Base-by-base conservation (phyloP, 1,284 basidiomycete species). In the Heterobasidion parviporum region DNA sequence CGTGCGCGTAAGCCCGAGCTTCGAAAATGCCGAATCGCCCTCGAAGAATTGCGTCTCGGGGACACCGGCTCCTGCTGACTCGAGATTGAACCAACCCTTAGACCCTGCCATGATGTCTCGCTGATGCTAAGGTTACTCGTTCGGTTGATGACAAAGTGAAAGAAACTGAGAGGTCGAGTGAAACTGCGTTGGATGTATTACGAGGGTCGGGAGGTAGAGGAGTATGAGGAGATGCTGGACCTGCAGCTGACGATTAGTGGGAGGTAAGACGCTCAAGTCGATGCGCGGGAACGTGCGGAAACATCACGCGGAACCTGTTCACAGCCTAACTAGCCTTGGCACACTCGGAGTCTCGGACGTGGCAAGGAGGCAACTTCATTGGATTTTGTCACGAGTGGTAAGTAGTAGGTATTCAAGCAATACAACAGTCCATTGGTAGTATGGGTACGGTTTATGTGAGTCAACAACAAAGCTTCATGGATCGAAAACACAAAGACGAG, bases 1-100 rank as follows among this genome's bases (percentile, higher is more conserved):
- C 43, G 77, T 89, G 62, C 84, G 78, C 9, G 92, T 87, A 57
- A 96, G 74, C 0, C 84, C 83, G 10, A 94, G 76, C 59, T 83
- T 84, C 53, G 78, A 81, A 77, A 93, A 95, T 9, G 92, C 89
- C 14, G 89, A 87, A 66, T 93, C 89, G 15, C 85, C 87, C 67
- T 89, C 88, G 61, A 89, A 90, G 73, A 87, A 86, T 60, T 85
- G 81, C 34, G 78, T 83, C 64, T 90, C 86, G 6, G 87, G 83
- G 48, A 89, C 76, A 44, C 74, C 69, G 56, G 72, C 74, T 20
- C 72, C 74, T 20, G 78, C 82, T 12, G 82, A 63, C 64, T 89
- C 87, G 64, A 90, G 80, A 65, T 89, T 89, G 67, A 88, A 80
- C 87, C 83, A 74, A 61, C 77, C 78, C 66, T 78, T 79, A 54